Evolutionary conservation across 2,329 filamentous ascomycete species (phyloP).

Genomic region (Sporothrix variecibatus): DNA sequence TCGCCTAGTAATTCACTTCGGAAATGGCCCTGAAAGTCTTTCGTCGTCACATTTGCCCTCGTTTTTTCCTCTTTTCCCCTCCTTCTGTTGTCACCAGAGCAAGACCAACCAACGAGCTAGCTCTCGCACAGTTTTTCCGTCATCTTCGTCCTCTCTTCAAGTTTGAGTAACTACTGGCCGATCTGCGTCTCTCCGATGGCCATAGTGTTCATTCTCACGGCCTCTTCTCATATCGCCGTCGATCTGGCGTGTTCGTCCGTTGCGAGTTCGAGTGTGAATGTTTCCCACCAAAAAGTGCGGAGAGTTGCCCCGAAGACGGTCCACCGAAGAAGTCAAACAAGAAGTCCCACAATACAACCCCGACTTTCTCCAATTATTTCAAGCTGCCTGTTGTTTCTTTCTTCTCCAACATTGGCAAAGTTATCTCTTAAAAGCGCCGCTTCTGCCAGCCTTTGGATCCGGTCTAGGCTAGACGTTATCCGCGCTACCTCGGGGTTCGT

Average conservation of each 20-base stretch:
- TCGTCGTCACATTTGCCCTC: background rate
- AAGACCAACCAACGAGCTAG: background rate
- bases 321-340: background rate
- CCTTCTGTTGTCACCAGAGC: background rate
- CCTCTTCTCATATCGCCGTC: background rate
- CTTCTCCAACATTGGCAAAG: background rate
- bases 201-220: background rate
- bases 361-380: background rate
- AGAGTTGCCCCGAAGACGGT: background rate
- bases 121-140: background rate
- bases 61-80: background rate
- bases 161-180: background rate
- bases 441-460: background rate
- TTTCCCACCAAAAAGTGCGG: background rate
- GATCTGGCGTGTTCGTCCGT: background rate
- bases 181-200: background rate
- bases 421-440: background rate
- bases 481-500: constrained; percentile 10
- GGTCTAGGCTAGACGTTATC: constrained; percentile 13
- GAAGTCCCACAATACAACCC: background rate
- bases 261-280: background rate
- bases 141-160: background rate
- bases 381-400: background rate
- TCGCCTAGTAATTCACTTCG: background rate
- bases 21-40: background rate